Conservation (phyloP, 345 rosid species). For the Psidium guajava region DNA sequence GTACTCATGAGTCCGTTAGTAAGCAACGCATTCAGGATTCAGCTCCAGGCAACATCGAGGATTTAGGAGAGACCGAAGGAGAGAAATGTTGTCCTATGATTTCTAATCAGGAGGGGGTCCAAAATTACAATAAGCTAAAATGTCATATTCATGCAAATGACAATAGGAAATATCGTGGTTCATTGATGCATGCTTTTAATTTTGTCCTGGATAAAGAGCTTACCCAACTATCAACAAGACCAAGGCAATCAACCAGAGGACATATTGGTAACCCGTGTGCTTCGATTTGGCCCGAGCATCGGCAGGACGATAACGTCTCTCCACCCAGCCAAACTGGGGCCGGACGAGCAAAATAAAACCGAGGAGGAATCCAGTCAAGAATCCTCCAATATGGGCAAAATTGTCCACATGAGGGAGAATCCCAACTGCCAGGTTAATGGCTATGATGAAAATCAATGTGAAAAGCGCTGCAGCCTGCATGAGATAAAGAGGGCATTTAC, state of each 20-base stretch:
- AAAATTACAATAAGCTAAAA: neutral
- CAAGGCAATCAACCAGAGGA: constrained; percentile 27
- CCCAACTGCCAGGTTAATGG: constrained; percentile 41
- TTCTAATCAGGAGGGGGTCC: too few species aligned
- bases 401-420: constrained; percentile 92
- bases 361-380: constrained; percentile 32
- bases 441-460: constrained; percentile 30
- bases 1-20: neutral
- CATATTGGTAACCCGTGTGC: constrained; percentile 71
- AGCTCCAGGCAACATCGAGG: neutral
- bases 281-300: constrained; percentile 43
- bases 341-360: constrained; percentile 35
- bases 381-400: constrained; percentile 72
- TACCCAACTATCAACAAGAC: constrained; percentile 53
- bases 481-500: neutral
- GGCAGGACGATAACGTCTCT: constrained; percentile 32
- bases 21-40: neutral
- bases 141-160: neutral
- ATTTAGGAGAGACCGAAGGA: neutral
- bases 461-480: constrained; percentile 34
- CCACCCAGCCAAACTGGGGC: constrained; percentile 59
- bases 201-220: constrained; percentile 1
- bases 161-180: neutral
- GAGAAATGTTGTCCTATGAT: neutral
- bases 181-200: neutral